Conservation (phyloP, 257 asterid genomes). For the Fraxinus cuspidata region DNA sequence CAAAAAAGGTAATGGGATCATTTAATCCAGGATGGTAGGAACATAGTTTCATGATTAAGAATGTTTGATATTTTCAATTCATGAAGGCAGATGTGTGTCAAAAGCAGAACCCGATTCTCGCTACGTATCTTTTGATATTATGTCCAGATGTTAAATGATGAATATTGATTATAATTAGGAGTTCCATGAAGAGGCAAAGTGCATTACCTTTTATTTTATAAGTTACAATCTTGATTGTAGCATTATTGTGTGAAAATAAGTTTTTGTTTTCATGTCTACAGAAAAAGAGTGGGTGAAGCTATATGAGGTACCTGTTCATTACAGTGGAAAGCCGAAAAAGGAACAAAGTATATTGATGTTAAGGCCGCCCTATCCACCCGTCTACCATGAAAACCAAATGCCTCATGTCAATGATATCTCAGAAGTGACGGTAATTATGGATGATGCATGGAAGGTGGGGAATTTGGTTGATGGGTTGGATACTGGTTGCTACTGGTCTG, state of each 20-base stretch:
- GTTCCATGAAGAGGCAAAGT: no score
- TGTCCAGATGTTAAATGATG: no score
- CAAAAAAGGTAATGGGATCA: no score
- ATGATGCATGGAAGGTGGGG: slow-evolving; percentile 68
- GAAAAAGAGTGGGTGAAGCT: slow-evolving; percentile 43
- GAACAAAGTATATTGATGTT: slow-evolving; percentile 46
- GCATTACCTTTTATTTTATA: no score
- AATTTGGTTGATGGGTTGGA: slow-evolving; percentile 74
- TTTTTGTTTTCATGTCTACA: slow-evolving; percentile 33
- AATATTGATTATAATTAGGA: no score
- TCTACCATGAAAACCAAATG: slow-evolving; percentile 32
- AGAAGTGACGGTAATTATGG: slow-evolving; percentile 46
- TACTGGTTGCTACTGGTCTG: slow-evolving; percentile 66
- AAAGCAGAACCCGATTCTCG: no score
- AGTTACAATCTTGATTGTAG: neutral
- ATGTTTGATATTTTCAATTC: no score
- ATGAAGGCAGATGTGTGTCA: no score
- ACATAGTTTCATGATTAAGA: neutral
- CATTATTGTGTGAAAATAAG: neutral
- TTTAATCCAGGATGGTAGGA: no score
- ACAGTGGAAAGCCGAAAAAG: slow-evolving; percentile 26
- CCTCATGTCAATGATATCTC: slow-evolving; percentile 36
- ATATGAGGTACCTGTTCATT: slow-evolving; percentile 40
- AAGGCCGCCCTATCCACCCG: slow-evolving; percentile 68
- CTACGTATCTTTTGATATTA: no score